Percentiles rank a stretch among this genome's conserved stretches.
phyloP scores from a whole-genome alignment of 1,284 basidiomycete genomes.

The Meripilus lineatus region DNA sequence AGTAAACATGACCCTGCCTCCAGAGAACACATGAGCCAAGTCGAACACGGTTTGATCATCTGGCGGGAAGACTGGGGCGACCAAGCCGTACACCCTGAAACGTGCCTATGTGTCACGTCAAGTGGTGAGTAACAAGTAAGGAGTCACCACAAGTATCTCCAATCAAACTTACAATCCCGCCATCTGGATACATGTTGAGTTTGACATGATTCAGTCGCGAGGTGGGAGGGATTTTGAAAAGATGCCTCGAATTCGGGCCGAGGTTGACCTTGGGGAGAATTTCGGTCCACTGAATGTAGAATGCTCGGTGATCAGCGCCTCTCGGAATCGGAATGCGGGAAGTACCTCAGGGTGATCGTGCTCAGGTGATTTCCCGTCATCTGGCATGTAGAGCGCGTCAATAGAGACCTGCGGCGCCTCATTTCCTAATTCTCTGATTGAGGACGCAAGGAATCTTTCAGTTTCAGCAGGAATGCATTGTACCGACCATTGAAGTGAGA shows the following conservation, averaged over 20 bases:
- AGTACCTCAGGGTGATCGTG: too few relatives aligned
- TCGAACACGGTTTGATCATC: slow-evolving; percentile 59
- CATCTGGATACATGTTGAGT: slow-evolving; percentile 95
- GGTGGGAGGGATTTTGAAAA: slow-evolving; percentile 70
- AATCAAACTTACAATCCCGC: slow-evolving; percentile 73
- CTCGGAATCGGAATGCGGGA: too few relatives aligned
- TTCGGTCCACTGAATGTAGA: slow-evolving; percentile 80
- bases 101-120: slow-evolving; percentile 53
- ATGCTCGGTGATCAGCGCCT: too few relatives aligned
- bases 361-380: too few relatives aligned
- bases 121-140: slow-evolving; percentile 3
- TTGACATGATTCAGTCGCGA: slow-evolving; percentile 76
- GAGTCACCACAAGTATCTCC: slow-evolving; percentile 3
- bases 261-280: slow-evolving; percentile 72
- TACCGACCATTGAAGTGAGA: slow-evolving; percentile 84
- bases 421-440: slow-evolving; percentile 54
- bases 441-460: background rate
- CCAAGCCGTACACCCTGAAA: slow-evolving; percentile 85
- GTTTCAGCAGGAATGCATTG: background rate
- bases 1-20: slow-evolving; percentile 75
- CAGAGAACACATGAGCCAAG: slow-evolving; percentile 87
- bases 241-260: slow-evolving; percentile 81
- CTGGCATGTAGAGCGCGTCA: slow-evolving; percentile 54
- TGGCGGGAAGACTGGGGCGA: slow-evolving; percentile 57
- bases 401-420: slow-evolving; percentile 85